phyloP scores from a whole-genome alignment of 352 stramenopile genomes.

The Hyaloperonospora brassicae region DNA sequence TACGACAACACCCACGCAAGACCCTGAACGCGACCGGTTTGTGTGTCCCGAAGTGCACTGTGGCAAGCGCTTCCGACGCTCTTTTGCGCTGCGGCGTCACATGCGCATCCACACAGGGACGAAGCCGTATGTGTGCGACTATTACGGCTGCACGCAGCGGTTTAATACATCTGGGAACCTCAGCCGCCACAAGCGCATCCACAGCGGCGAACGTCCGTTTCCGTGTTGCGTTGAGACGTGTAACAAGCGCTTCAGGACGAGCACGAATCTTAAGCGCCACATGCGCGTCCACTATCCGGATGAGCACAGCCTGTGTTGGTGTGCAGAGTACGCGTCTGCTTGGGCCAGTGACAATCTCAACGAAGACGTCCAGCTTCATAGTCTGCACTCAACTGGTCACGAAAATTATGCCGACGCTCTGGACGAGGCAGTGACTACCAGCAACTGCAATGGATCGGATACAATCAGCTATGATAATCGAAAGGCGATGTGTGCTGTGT shows the following conservation, averaged over 20 bases:
- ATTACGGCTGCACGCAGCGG: slow-evolving; percentile 58
- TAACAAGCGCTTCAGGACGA: slow-evolving; percentile 83
- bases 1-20: slow-evolving; percentile 4
- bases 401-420: slow-evolving; percentile 15
- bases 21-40: slow-evolving; percentile 13
- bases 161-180: slow-evolving; percentile 87
- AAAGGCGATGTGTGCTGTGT: neutral
- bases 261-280: slow-evolving; percentile 85
- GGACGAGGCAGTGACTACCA: slow-evolving; percentile 18
- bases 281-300: slow-evolving; percentile 84
- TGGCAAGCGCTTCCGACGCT: slow-evolving; percentile 77
- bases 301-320: slow-evolving; percentile 64
- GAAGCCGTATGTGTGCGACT: slow-evolving; percentile 77
- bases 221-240: slow-evolving; percentile 69
- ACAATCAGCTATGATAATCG: slow-evolving; percentile 7
- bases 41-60: slow-evolving; percentile 51
- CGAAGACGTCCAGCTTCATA: slow-evolving; percentile 67
- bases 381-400: slow-evolving; percentile 32
- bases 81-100: slow-evolving; percentile 74
- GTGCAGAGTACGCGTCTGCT: slow-evolving; percentile 28
- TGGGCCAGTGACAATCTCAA: slow-evolving; percentile 83
- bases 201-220: slow-evolving; percentile 77
- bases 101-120: slow-evolving; percentile 81
- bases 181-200: slow-evolving; percentile 82
- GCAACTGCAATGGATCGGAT: slow-evolving; percentile 8